Evolutionary conservation across 345 rosid species (phyloP), one percentile per base, ranked within the genome.

Genomic region (Turnera subulata): DNA sequence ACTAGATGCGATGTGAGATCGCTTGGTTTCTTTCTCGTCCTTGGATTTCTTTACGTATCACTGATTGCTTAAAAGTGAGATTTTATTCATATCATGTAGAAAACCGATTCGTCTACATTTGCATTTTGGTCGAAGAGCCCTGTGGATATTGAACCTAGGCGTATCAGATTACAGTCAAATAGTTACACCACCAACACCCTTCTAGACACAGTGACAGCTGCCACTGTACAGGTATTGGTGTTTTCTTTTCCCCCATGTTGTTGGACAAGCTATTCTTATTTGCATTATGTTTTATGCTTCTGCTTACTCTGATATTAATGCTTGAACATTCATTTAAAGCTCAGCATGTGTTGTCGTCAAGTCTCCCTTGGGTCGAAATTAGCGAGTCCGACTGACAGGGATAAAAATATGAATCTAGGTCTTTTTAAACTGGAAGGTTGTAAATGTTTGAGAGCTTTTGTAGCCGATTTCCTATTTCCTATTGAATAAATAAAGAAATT

Each of bases 41-140:
- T 6, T 14, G 1, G n/a, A n/a, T 38, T 35, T 8, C 33, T 17
- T 25, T 60, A 42, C 7, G n/a, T n/a, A n/a, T 43, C 24, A 22
- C 18, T 52, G 23, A 6, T 53, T 52, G 43, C 40, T 56, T 65
- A 51, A 56, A 39, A 29, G 58, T 61, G 40, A 29, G 4, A 8
- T 29, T 29, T 29, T 8, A 3, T 29, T 29, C 35, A 3, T 29
- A 3, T 29, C 35, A 13, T 53, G 15, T 76, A 94, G 99, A 76
- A 79, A 63, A 67, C 71, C 0, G 96, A 94, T 72, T 79, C 97
- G 8, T 90, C 97, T 16, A 94, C 83, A 49, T 69, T 94, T 47
- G 96, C 97, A 40, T 84, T 94, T 71, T 94, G 97, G 99, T 90
- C 97, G 44, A 94, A 94, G 81, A 94, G 91, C 65, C 56, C 90